Conservation (phyloP, 805 yeast genomes). For the Sugiyamaella lignohabitans region DNA sequence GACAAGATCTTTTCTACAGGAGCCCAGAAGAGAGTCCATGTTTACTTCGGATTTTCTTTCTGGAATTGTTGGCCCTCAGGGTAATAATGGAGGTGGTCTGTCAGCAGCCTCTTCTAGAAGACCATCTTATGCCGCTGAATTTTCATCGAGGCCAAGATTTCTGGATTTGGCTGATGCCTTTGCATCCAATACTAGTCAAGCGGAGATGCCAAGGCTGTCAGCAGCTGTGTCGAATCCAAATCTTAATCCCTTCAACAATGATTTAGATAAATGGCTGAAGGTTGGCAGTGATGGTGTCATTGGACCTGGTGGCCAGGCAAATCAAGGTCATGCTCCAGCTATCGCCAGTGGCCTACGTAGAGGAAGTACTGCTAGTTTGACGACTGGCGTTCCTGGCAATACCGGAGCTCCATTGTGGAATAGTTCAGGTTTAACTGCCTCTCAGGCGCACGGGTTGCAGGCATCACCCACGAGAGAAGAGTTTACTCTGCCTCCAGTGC, state of each 20-base stretch:
- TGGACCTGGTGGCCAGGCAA: neutral
- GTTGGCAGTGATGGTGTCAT: neutral
- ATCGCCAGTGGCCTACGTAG: neutral
- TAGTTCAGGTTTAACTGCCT: neutral
- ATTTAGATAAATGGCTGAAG: neutral
- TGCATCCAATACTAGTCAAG: neutral
- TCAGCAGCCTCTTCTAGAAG: conserved; percentile 33
- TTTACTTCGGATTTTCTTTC: neutral
- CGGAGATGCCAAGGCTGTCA: conserved; percentile 4
- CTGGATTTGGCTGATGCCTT: conserved; percentile 5
- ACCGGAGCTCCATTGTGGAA: neutral
- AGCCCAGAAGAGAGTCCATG: conserved; percentile 1
- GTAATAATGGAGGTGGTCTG: neutral
- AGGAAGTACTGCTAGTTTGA: neutral
- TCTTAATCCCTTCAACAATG: neutral
- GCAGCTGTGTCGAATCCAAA: conserved; percentile 5
- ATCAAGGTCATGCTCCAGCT: neutral
- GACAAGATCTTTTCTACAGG: neutral
- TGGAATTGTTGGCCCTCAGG: neutral
- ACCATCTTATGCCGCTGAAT: conserved; percentile 64
- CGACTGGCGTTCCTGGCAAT: neutral
- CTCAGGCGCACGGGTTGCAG: neutral
- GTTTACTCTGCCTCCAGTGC: conserved; percentile 3
- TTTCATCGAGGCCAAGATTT: conserved; percentile 31
- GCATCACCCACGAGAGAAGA: conserved; percentile 9